Evolutionary conservation across 2,329 filamentous ascomycete species (phyloP).

Genomic region (Allantophomopsis lycopodina): DNA sequence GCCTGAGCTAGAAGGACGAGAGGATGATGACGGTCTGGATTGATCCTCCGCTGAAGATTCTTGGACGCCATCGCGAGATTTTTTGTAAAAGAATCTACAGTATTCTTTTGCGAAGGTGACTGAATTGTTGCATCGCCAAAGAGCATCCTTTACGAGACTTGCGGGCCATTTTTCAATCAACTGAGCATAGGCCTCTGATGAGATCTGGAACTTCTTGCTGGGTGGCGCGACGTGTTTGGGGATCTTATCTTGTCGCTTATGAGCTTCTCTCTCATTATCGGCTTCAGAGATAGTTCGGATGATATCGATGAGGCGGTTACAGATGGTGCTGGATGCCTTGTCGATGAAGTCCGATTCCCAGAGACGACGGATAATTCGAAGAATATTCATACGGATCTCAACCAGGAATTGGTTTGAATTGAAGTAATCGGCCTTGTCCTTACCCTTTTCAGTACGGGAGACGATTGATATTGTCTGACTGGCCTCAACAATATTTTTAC

Average conservation of each 20-base stretch:
- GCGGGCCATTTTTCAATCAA: too few relatives aligned
- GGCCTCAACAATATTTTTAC: slow-evolving; percentile 72
- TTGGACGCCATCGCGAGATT: too few relatives aligned
- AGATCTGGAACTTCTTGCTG: too few relatives aligned
- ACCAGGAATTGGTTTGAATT: slow-evolving; percentile 66
- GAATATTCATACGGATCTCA: slow-evolving; percentile 67
- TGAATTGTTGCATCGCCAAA: slow-evolving; percentile 69
- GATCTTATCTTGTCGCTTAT: slow-evolving; percentile 43
- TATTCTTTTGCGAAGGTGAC: slow-evolving; percentile 54
- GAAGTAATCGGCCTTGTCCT: slow-evolving; percentile 45
- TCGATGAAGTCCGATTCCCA: slow-evolving; percentile 83
- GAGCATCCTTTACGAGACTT: slow-evolving; percentile 25
- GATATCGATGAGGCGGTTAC: slow-evolving; percentile 72
- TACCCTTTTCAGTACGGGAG: slow-evolving; percentile 36
- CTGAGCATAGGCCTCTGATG: too few relatives aligned
- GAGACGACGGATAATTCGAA: slow-evolving; percentile 62
- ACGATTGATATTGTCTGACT: slow-evolving; percentile 42
- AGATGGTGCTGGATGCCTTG: slow-evolving; percentile 61
- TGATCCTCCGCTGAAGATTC: too few relatives aligned
- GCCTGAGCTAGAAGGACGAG: too few relatives aligned
- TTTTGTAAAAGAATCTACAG: slow-evolving; percentile 2
- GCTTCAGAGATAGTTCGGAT: slow-evolving; percentile 63
- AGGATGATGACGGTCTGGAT: too few relatives aligned
- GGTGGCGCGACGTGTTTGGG: too few relatives aligned
- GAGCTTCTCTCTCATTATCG: slow-evolving; percentile 59